These are phyloP conservation scores for Cenococcum geophilum DNA, from an alignment of 495 filamentous ascomycete genomes.

Conservation along the genomic window DNA sequence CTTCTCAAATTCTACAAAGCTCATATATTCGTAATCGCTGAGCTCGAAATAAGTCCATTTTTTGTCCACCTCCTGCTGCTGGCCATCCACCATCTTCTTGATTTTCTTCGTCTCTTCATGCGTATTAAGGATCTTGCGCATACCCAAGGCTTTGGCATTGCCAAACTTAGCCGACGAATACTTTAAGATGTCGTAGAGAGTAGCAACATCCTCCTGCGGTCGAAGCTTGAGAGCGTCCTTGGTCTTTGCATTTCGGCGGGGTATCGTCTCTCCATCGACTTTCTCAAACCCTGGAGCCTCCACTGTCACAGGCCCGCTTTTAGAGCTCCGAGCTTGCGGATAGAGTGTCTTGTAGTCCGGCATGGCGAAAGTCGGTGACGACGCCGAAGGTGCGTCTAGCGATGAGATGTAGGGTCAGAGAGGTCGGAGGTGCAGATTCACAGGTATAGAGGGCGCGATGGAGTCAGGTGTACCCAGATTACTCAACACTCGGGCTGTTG, in stretches of 20 bases:
- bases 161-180: constrained; percentile 74
- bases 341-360: constrained; percentile 42
- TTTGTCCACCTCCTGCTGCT: constrained; percentile 87
- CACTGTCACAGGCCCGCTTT: constrained; percentile 65
- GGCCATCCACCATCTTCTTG: constrained; percentile 91
- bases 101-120: constrained; percentile 94
- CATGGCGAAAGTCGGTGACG: constrained; percentile 17
- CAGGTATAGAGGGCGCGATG: no score
- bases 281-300: constrained; percentile 67
- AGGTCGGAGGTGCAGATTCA: not conserved
- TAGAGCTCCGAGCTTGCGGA: constrained; percentile 57
- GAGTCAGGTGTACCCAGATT: not conserved
- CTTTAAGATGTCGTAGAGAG: constrained; percentile 79
- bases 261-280: constrained; percentile 83
- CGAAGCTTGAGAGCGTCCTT: constrained; percentile 62
- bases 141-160: constrained; percentile 80
- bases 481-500: not conserved
- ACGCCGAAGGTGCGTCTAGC: constrained; percentile 6
- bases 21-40: constrained; percentile 77
- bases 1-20: constrained; percentile 83
- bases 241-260: constrained; percentile 67
- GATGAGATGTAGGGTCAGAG: constrained; percentile 11
- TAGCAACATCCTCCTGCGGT: constrained; percentile 67
- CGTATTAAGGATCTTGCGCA: constrained; percentile 70
- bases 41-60: constrained; percentile 95